These are phyloP conservation scores for Decorospora gaudefroyi DNA, from an alignment of 2,329 filamentous ascomycete genomes.

Conservation along the genomic window DNA sequence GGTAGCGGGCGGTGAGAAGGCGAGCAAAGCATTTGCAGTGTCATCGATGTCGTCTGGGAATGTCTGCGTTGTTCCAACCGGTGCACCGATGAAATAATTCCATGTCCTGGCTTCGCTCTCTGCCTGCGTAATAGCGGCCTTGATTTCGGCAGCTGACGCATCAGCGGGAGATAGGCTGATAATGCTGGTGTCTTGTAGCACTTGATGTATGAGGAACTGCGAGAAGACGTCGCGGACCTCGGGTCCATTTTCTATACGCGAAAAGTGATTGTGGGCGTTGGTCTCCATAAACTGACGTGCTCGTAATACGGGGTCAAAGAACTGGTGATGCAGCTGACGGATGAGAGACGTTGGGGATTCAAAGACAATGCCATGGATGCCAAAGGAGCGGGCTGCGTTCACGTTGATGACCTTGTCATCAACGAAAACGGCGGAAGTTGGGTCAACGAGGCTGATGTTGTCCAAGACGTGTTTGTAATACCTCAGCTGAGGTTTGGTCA, in stretches of 20 bases:
- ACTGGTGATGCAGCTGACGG: conserved; percentile 18
- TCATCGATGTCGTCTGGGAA: conserved; percentile 47
- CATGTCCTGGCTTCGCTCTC: conserved; percentile 18
- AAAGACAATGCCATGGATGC: conserved; percentile 37
- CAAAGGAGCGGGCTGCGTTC: conserved; percentile 24
- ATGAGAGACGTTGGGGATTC: conserved; percentile 14
- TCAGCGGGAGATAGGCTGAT: conserved; percentile 11
- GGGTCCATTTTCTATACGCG: conserved; percentile 25
- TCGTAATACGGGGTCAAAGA: conserved; percentile 27
- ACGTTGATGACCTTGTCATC: conserved; percentile 33
- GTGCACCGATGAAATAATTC: conserved; percentile 36
- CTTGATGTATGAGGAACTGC: conserved; percentile 37
- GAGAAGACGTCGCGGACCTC: conserved; percentile 35
- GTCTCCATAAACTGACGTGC: conserved; percentile 25
- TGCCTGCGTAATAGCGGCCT: conserved; percentile 6
- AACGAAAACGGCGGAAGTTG: conserved; percentile 32
- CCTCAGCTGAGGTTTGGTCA: conserved; percentile 43
- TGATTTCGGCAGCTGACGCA: conserved; percentile 8
- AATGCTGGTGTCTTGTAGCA: conserved; percentile 17
- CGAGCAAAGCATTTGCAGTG: conserved; percentile 38
- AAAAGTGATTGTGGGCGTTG: conserved; percentile 24
- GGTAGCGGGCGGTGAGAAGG: conserved; percentile 21
- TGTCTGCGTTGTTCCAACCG: conserved; percentile 12
- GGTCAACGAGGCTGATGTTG: conserved; percentile 13
- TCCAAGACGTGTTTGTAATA: conserved; percentile 45